Evolutionary conservation across 257 asterid species (phyloP).

Genomic region (Rehmannia glutinosa): DNA sequence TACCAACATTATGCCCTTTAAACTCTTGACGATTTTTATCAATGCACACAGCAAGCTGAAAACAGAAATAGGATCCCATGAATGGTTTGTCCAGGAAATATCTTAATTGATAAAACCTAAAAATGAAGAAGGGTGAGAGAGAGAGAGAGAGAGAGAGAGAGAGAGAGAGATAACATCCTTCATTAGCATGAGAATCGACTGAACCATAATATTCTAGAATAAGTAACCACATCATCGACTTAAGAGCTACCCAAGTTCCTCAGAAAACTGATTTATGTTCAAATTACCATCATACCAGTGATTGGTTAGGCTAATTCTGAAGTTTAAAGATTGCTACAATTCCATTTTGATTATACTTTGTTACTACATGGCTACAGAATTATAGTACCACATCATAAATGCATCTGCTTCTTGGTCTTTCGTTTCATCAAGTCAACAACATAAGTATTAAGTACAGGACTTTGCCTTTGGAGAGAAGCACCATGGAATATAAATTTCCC

Average conservation of each 20-base stretch:
- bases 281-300: neutral
- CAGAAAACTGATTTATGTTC: neutral
- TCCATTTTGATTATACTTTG: neutral
- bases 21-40: constrained; percentile 44
- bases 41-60: constrained; percentile 85
- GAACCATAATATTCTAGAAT: neutral
- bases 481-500: neutral
- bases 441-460: neutral
- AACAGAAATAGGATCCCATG: constrained; percentile 18
- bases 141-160: neutral
- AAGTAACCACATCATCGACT: neutral
- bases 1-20: constrained; percentile 33
- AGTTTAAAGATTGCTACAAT: neutral
- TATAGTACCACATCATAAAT: neutral
- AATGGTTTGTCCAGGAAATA: constrained; percentile 3
- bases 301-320: constrained; percentile 1
- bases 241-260: neutral
- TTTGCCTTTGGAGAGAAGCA: neutral
- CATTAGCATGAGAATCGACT: neutral
- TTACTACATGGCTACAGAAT: neutral
- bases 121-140: neutral
- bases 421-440: neutral
- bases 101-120: neutral
- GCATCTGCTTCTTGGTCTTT: neutral
- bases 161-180: no score